A percentile compares a stretch with the other conserved stretches of the same genome.
phyloP scores from a whole-genome alignment of 2,329 filamentous ascomycete species.

The Pseudogymnoascus sp. region DNA sequence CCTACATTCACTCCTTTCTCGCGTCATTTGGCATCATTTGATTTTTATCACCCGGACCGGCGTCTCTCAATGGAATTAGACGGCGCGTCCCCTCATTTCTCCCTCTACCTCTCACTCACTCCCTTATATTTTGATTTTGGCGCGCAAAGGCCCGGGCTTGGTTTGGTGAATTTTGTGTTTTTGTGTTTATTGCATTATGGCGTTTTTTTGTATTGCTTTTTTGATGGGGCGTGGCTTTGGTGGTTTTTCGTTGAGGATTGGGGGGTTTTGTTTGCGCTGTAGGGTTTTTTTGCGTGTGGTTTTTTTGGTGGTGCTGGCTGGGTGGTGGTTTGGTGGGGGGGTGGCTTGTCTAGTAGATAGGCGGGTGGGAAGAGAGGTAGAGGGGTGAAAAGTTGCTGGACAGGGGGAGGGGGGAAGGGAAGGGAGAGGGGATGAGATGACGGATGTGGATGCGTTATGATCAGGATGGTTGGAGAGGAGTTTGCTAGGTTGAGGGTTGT shows the following conservation, averaged over 20 bases:
- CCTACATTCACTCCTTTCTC: background rate
- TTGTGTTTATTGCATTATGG: background rate
- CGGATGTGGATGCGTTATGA: background rate
- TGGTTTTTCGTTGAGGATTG: background rate
- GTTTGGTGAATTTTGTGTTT: background rate
- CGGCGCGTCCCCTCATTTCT: background rate
- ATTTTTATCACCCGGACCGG: background rate
- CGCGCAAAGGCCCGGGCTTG: background rate
- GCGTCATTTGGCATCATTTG: background rate
- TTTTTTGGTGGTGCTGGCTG: background rate
- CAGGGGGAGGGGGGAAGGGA: no score
- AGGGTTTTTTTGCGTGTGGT: background rate
- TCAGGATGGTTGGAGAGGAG: background rate
- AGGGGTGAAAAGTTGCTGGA: background rate
- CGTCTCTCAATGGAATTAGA: background rate
- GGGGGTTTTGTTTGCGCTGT: background rate
- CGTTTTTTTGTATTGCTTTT: background rate
- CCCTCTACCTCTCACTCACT: background rate
- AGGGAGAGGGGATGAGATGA: background rate
- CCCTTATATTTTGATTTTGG: background rate
- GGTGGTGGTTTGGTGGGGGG: background rate
- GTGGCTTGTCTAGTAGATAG: background rate
- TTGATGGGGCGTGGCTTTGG: background rate
- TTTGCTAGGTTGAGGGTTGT: background rate
- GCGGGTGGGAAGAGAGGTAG: background rate